phyloP scores from a whole-genome alignment of 805 yeast species.

The Kazachstania psychrophila region DNA sequence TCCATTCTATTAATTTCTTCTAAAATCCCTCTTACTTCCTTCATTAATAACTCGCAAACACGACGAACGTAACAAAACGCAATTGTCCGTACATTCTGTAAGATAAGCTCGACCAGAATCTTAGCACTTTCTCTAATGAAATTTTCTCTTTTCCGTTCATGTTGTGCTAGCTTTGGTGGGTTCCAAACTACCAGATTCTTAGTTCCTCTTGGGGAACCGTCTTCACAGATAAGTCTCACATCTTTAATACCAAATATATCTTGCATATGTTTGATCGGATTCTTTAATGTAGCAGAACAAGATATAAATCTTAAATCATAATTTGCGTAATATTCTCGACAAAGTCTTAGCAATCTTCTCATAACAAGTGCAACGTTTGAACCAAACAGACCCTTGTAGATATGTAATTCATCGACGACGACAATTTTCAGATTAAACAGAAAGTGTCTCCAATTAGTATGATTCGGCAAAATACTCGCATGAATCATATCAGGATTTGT shows the following conservation, averaged over 20 bases:
- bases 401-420: conserved; percentile 79
- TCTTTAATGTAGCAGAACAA: conserved; percentile 86
- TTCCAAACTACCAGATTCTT: conserved; percentile 76
- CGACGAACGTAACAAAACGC: conserved; percentile 83
- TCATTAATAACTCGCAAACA: conserved; percentile 81
- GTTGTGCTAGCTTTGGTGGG: conserved; percentile 61
- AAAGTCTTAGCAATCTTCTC: conserved; percentile 64
- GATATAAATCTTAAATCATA: conserved; percentile 58
- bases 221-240: conserved; percentile 53
- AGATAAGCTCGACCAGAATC: conserved; percentile 55
- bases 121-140: conserved; percentile 71
- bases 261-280: conserved; percentile 65
- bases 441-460: conserved; percentile 64
- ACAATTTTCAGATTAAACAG: conserved; percentile 56
- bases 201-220: conserved; percentile 83
- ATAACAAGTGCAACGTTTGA: conserved; percentile 81
- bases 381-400: conserved; percentile 85
- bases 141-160: conserved; percentile 50
- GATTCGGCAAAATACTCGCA: conserved; percentile 71
- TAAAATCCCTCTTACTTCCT: conserved; percentile 58
- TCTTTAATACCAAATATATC: conserved; percentile 60
- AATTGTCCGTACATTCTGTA: conserved; percentile 63
- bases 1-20: conserved; percentile 37
- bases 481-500: conserved; percentile 95
- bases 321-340: conserved; percentile 31